phyloP scores from a whole-genome alignment of 2,329 filamentous ascomycete species.

The Fusarium nisikadoi region DNA sequence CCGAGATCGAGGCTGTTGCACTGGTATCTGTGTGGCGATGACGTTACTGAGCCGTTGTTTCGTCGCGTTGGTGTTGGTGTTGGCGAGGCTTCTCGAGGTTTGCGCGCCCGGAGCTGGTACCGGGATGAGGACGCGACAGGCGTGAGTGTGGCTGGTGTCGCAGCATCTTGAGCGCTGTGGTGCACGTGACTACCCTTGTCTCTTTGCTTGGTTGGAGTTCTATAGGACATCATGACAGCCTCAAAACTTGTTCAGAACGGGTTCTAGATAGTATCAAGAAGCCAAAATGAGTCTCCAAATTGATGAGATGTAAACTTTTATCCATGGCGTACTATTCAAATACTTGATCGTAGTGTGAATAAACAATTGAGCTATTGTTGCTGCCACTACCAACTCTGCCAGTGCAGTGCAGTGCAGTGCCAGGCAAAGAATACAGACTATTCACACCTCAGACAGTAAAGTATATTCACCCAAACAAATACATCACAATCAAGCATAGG shows the following conservation, averaged over 20 bases:
- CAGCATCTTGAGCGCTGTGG: constrained; percentile 4
- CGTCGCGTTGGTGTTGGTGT: constrained; percentile 38
- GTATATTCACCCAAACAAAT: not conserved
- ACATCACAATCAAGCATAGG: not conserved
- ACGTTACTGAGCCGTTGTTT: constrained; percentile 24
- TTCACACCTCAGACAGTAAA: not conserved
- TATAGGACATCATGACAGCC: not conserved
- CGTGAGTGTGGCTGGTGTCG: constrained; percentile 36
- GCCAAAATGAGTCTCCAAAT: not conserved
- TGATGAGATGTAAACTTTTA: fast-evolving
- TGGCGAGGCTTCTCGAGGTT: constrained; percentile 33
- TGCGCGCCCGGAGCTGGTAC: constrained; percentile 42
- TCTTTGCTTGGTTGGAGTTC: constrained; percentile 12
- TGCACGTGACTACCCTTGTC: constrained; percentile 26
- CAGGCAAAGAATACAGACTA: not conserved
- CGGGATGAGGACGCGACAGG: constrained; percentile 31
- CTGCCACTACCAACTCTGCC: not conserved
- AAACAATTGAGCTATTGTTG: not conserved
- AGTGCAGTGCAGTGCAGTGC: not conserved
- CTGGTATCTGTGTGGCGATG: constrained; percentile 5
- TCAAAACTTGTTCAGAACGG: not conserved
- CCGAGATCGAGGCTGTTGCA: not conserved
- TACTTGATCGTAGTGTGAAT: no score
- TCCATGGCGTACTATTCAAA: not conserved
- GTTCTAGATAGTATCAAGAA: not conserved